These are phyloP conservation scores for Skeletonema potamos DNA, from an alignment of 108 stramenopile genomes.

Conservation along the genomic window DNA sequence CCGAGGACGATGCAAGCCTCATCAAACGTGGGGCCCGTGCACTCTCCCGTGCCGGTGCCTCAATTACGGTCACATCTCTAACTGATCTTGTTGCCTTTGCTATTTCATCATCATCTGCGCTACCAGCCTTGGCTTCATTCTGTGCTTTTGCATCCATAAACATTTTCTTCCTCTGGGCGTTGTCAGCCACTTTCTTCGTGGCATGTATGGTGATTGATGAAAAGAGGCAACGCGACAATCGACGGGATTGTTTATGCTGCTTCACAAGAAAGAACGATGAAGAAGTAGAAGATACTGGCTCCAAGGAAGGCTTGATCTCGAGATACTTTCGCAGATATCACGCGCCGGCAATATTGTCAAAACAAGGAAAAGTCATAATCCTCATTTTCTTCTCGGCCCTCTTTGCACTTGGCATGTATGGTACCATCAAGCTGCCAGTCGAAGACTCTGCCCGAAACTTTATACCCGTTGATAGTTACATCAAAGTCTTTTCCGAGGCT, in stretches of 20 bases:
- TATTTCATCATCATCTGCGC: slow-evolving; percentile 58
- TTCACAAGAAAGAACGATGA: slow-evolving; percentile 50
- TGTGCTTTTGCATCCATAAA: slow-evolving; percentile 71
- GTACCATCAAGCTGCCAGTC: slow-evolving; percentile 50
- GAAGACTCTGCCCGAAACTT: slow-evolving; percentile 66
- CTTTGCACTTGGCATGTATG: slow-evolving; percentile 54
- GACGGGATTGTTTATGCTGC: slow-evolving; percentile 67
- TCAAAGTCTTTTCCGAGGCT: slow-evolving; percentile 56
- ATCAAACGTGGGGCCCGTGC: slow-evolving; percentile 46
- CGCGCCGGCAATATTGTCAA: slow-evolving; percentile 56
- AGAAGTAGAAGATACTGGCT: slow-evolving; percentile 26
- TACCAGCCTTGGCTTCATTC: slow-evolving; percentile 79
- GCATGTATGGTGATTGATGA: slow-evolving; percentile 70
- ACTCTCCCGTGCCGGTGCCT: slow-evolving; percentile 61
- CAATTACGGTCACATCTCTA: slow-evolving; percentile 71
- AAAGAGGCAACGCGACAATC: slow-evolving; percentile 75
- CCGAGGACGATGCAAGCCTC: slow-evolving; percentile 47
- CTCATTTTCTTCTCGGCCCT: slow-evolving; percentile 49
- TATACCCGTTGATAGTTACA: slow-evolving; percentile 77
- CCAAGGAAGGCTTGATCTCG: slow-evolving; percentile 48
- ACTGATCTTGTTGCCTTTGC: slow-evolving; percentile 84
- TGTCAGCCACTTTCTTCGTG: slow-evolving; percentile 70
- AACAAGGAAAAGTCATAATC: slow-evolving; percentile 37
- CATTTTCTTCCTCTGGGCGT: slow-evolving; percentile 76
- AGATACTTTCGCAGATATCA: slow-evolving; percentile 61